phyloP scores from a whole-genome alignment of 805 yeast species.

The Candida odintsovae region DNA sequence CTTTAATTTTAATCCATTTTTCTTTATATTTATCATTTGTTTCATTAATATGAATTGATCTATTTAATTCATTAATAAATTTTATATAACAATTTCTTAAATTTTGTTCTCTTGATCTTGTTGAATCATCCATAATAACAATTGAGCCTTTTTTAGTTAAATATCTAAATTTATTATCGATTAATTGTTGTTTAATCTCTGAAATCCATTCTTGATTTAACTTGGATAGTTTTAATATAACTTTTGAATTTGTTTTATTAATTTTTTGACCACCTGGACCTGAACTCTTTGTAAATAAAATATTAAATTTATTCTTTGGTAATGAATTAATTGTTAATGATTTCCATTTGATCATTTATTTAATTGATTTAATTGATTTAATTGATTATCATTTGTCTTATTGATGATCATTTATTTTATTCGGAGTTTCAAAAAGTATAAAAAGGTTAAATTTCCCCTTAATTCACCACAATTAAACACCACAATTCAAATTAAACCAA shows the following conservation, averaged over 20 bases:
- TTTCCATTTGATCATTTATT: no score
- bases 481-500: no score
- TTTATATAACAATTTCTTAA: constrained; percentile 54
- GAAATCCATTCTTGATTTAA: constrained; percentile 64
- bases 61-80: constrained; percentile 45
- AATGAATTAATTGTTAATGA: not conserved
- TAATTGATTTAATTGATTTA: no score
- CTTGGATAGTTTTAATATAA: constrained; percentile 46
- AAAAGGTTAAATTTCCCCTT: no score
- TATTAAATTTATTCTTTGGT: constrained; percentile 27
- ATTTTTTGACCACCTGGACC: constrained; percentile 92
- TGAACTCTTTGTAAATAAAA: constrained; percentile 52
- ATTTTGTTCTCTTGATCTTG: constrained; percentile 55
- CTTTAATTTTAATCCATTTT: constrained; percentile 43
- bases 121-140: constrained; percentile 53
- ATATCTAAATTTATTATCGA: constrained; percentile 38
- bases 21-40: constrained; percentile 36
- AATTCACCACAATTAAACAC: no score
- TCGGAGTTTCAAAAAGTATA: no score
- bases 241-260: constrained; percentile 62
- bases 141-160: constrained; percentile 47
- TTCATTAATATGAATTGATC: constrained; percentile 36
- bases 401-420: no score
- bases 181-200: constrained; percentile 38
- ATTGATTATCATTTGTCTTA: no score